Conservation (phyloP, 306 rosid genomes). For the Sophora flavescens region DNA sequence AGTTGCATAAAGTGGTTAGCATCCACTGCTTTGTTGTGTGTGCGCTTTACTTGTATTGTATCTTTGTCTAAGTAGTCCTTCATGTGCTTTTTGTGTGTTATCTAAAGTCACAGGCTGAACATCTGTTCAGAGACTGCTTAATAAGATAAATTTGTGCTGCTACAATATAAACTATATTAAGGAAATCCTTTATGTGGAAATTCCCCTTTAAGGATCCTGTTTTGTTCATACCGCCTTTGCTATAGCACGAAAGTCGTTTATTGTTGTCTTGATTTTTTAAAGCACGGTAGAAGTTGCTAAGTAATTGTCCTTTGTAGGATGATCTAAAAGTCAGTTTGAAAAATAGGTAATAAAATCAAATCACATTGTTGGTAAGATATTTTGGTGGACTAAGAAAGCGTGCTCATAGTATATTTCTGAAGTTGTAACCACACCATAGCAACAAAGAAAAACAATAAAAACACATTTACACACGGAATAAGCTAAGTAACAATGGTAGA, state of each 20-base stretch:
- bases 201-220: not conserved
- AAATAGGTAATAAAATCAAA: slow-evolving; percentile 26
- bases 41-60: slow-evolving; percentile 33
- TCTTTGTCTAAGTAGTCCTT: slow-evolving; percentile 29
- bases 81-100: slow-evolving; percentile 46
- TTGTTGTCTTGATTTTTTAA: not conserved
- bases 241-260: slow-evolving; percentile 3
- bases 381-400: slow-evolving; percentile 9
- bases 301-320: slow-evolving; percentile 32
- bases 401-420: slow-evolving; percentile 22
- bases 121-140: slow-evolving; percentile 36
- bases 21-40: slow-evolving; percentile 39
- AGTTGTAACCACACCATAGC: slow-evolving; percentile 42
- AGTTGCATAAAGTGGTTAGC: slow-evolving; percentile 73
- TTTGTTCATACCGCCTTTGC: not conserved
- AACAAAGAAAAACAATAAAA: slow-evolving; percentile 39
- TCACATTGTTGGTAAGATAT: not conserved
- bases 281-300: not conserved
- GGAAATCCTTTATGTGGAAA: slow-evolving; percentile 32
- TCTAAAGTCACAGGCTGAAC: slow-evolving; percentile 30
- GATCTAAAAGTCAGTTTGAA: slow-evolving; percentile 14
- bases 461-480: slow-evolving; percentile 38
- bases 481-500: slow-evolving; percentile 33
- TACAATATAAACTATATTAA: slow-evolving; percentile 37
- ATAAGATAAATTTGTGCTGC: slow-evolving; percentile 31